Conservation (phyloP, 75 land plant genomes). For the Larix kaempferi region DNA sequence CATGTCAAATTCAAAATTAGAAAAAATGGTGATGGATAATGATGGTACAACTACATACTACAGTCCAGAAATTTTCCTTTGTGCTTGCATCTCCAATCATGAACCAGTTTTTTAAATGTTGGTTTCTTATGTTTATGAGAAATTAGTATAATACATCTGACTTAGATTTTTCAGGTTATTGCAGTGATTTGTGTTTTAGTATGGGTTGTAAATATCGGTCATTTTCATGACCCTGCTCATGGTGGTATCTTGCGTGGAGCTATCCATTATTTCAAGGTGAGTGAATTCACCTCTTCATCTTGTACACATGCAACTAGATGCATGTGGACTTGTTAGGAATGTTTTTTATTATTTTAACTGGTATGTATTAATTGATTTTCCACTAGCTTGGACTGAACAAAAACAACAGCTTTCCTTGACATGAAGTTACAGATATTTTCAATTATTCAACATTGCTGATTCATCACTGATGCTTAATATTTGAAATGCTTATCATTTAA, state of each 20-base stretch:
- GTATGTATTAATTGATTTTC: neutral
- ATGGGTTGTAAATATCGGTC: conserved; percentile 99
- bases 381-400: neutral
- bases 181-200: conserved; percentile 95
- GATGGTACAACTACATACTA: neutral
- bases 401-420: neutral
- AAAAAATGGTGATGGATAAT: neutral
- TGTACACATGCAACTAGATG: neutral
- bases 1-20: neutral
- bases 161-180: conserved; percentile 63
- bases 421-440: neutral
- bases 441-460: neutral
- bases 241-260: conserved; percentile 96
- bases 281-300: neutral
- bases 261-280: conserved; percentile 96
- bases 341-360: neutral
- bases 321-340: neutral
- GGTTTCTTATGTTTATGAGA: neutral
- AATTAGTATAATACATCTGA: neutral
- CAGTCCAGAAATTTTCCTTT: neutral
- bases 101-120: neutral
- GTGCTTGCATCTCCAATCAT: neutral
- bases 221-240: conserved; percentile 96
- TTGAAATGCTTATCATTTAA: neutral
- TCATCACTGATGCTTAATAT: neutral